Percentiles rank a stretch among this genome's conserved stretches.
phyloP scores from a whole-genome alignment of 2,329 filamentous ascomycete species.

The Aureobasidium sp. region DNA sequence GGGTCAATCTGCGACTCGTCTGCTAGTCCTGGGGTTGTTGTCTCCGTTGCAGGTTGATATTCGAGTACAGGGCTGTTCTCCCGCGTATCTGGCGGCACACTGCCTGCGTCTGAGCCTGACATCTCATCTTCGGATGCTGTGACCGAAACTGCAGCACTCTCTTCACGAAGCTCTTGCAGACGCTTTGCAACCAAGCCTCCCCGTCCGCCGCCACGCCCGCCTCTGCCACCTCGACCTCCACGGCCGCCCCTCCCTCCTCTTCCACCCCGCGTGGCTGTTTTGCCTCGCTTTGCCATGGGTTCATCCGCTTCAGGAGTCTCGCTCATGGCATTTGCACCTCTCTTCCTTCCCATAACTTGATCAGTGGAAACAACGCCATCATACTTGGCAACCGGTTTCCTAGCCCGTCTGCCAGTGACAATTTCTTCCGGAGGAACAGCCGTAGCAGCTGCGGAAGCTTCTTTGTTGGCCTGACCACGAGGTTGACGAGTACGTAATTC shows the following conservation, averaged over 20 bases:
- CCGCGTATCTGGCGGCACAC: conserved; percentile 13
- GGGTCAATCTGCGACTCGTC: background rate
- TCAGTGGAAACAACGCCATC: conserved; percentile 14
- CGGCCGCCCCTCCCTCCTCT: conserved; percentile 10
- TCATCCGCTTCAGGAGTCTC: conserved; percentile 15
- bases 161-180: conserved; percentile 38
- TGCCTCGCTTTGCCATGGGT: conserved; percentile 6
- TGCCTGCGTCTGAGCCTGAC: conserved; percentile 23
- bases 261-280: conserved; percentile 5
- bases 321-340: conserved; percentile 11
- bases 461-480: conserved; percentile 21
- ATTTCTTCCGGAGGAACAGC: conserved; percentile 17
- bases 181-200: conserved; percentile 24
- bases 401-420: conserved; percentile 9
- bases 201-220: conserved; percentile 4
- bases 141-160: conserved; percentile 26
- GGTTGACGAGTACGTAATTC: conserved; percentile 38
- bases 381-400: conserved; percentile 15
- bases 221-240: conserved; percentile 10
- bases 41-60: conserved; percentile 14
- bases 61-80: conserved; percentile 2
- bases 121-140: conserved; percentile 12
- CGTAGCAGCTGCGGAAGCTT: conserved; percentile 23
- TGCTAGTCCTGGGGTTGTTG: conserved; percentile 9
- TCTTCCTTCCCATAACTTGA: conserved; percentile 9